These are phyloP conservation scores for Yamadazyma sp. DNA, from an alignment of 805 yeast genomes.

Conservation along the genomic window DNA sequence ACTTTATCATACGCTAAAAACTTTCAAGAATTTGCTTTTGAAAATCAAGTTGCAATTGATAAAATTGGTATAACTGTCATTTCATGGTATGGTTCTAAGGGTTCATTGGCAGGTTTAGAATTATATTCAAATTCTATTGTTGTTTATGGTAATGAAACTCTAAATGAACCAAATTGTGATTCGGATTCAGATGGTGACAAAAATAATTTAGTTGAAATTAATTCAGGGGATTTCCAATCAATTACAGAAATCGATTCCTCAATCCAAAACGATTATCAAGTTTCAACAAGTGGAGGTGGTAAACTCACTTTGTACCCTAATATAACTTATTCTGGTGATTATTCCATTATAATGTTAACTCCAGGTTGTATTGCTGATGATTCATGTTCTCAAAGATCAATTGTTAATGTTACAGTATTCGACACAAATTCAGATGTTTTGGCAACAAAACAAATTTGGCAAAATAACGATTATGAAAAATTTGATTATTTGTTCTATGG, in stretches of 20 bases:
- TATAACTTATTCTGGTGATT: slow-evolving; percentile 69
- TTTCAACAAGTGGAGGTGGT: slow-evolving; percentile 26
- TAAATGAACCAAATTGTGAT: slow-evolving; percentile 67
- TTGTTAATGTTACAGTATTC: slow-evolving; percentile 69
- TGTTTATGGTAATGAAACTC: slow-evolving; percentile 70
- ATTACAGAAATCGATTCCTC: slow-evolving; percentile 19
- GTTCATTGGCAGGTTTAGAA: slow-evolving; percentile 71
- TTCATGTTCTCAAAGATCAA: slow-evolving; percentile 70
- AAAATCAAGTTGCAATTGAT: slow-evolving; percentile 58
- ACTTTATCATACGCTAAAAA: slow-evolving; percentile 41
- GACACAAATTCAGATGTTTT: slow-evolving; percentile 46
- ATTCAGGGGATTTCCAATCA: slow-evolving; percentile 29
- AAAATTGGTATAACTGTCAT: slow-evolving; percentile 62
- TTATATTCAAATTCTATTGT: slow-evolving; percentile 58
- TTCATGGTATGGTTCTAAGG: slow-evolving; percentile 65
- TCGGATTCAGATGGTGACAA: slow-evolving; percentile 20
- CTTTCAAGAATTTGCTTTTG: slow-evolving; percentile 84
- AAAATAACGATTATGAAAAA: slow-evolving; percentile 75
- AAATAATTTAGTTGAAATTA: slow-evolving; percentile 23
- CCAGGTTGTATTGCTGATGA: slow-evolving; percentile 78
- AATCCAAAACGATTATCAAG: slow-evolving; percentile 23
- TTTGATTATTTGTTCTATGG: slow-evolving; percentile 80
- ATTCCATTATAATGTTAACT: slow-evolving; percentile 69
- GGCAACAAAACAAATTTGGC: slow-evolving; percentile 54
- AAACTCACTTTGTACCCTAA: slow-evolving; percentile 61